Evolutionary conservation across 176 grass and related monocot genomes (phyloP).

Genomic region (Poa pratensis): DNA sequence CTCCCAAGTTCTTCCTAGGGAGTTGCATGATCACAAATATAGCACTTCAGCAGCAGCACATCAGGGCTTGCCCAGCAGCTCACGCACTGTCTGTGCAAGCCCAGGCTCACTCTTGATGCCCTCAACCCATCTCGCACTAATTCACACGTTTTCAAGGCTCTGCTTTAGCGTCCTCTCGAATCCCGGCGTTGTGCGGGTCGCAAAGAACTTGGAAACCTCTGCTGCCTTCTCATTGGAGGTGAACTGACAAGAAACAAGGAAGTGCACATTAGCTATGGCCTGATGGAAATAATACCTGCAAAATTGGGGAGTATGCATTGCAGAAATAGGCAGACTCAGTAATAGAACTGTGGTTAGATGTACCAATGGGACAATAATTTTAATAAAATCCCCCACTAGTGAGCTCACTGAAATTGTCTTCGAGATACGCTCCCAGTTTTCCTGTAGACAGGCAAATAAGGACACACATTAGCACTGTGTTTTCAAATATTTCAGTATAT

Average conservation of each 20-base stretch:
- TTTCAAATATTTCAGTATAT: conserved; percentile 13
- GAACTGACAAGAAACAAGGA: conserved; percentile 58
- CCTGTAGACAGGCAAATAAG: conserved; percentile 40
- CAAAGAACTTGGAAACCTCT: conserved; percentile 74
- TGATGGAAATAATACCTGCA: not conserved
- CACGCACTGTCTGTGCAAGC: conserved; percentile 55
- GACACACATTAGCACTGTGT: not conserved
- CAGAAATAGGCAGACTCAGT: not conserved
- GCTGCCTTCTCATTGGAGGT: conserved; percentile 58
- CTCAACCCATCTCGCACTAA: conserved; percentile 64
- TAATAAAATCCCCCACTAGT: conserved; percentile 43
- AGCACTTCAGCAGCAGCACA: not conserved
- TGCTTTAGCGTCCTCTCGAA: conserved; percentile 77
- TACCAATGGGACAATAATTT: conserved; percentile 54
- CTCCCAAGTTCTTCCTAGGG: not conserved
- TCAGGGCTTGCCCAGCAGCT: conserved; percentile 48
- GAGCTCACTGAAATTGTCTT: conserved; percentile 51
- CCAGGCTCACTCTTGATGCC: conserved; percentile 54
- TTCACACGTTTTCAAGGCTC: conserved; percentile 66
- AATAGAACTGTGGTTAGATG: not conserved
- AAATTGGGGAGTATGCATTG: not conserved
- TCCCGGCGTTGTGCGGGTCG: conserved; percentile 47
- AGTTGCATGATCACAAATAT: not conserved
- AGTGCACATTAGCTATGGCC: conserved; percentile 10
- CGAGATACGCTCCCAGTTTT: conserved; percentile 71